Evolutionary conservation across 2,329 filamentous ascomycete species (phyloP).

Genomic region (Cryphonectria japonica): DNA sequence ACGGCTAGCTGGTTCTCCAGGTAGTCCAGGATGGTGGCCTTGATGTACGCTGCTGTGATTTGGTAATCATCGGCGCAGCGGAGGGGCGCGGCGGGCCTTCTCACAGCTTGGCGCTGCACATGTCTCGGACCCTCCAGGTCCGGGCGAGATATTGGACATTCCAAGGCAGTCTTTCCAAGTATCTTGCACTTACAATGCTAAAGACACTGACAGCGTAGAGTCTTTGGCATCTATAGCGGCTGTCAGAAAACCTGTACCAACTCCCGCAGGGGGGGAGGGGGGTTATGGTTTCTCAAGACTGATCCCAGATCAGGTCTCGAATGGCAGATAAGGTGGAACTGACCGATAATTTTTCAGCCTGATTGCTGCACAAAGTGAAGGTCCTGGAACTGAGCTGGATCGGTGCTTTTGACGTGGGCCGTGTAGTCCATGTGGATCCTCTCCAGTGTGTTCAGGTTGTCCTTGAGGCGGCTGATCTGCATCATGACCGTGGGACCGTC

Average conservation of each 20-base stretch:
- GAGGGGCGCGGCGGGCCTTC: neutral
- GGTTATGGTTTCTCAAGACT: neutral
- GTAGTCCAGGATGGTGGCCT: neutral
- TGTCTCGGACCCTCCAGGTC: conserved; percentile 11
- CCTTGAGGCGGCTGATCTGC: conserved; percentile 56
- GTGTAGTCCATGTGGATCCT: conserved; percentile 51
- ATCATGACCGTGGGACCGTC: conserved; percentile 58
- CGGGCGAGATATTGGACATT: conserved; percentile 1
- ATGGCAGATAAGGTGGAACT: conserved; percentile 22
- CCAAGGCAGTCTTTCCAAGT: neutral
- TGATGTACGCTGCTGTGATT: neutral
- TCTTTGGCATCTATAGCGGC: neutral
- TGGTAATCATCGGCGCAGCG: conserved; percentile 13
- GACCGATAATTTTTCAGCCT: conserved; percentile 42
- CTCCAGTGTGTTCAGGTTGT: conserved; percentile 55
- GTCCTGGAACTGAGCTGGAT: conserved; percentile 38
- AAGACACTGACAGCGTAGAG: neutral
- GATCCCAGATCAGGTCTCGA: neutral
- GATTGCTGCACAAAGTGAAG: conserved; percentile 42
- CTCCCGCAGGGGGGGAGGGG: too few species aligned
- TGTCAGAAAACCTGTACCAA: conserved; percentile 8
- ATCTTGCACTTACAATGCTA: conserved; percentile 24
- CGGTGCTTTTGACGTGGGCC: conserved; percentile 38
- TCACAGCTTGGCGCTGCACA: conserved; percentile 20
- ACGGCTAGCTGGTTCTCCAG: neutral